Evolutionary conservation across 2,329 filamentous ascomycete species (phyloP).

Genomic region (Trichoderma sp.): DNA sequence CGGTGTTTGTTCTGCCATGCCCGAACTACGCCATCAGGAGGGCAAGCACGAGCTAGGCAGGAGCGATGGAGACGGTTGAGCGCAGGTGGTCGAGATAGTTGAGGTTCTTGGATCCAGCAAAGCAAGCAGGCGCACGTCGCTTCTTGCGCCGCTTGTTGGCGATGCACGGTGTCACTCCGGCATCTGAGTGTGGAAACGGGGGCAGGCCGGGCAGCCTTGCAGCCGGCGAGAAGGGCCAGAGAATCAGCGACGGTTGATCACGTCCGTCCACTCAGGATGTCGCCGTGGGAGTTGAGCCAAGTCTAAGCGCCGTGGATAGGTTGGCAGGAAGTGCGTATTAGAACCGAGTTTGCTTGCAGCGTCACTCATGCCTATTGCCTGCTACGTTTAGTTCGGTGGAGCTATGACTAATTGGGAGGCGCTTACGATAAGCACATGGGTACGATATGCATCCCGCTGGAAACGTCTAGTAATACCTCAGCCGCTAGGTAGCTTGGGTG

Average conservation of each 20-base stretch:
- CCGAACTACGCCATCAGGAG: constrained; percentile 67
- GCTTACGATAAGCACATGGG: not conserved
- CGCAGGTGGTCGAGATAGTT: not conserved
- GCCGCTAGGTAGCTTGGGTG: not conserved
- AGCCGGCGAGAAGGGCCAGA: not conserved
- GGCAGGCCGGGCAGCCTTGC: not conserved
- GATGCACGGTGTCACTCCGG: constrained; percentile 24
- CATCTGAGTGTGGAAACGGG: constrained; percentile 2
- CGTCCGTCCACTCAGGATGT: constrained; percentile 7
- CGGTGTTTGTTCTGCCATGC: constrained; percentile 67
- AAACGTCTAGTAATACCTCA: not conserved
- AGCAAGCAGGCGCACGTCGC: constrained; percentile 26
- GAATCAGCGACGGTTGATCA: not conserved
- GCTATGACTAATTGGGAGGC: not conserved
- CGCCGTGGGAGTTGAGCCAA: constrained; percentile 8
- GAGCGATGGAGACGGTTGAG: constrained; percentile 18
- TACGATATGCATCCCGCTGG: not conserved
- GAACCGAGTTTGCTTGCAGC: not conserved
- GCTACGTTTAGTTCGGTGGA: not conserved
- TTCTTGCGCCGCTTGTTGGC: constrained; percentile 27
- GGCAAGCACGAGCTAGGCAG: constrained; percentile 42
- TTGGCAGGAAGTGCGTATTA: not conserved
- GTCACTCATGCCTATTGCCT: not conserved
- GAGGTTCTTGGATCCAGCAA: constrained; percentile 10
- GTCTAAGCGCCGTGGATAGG: not conserved